phyloP scores from a whole-genome alignment of 192 early-diverging fungal species.

The Podila clonocystis region DNA sequence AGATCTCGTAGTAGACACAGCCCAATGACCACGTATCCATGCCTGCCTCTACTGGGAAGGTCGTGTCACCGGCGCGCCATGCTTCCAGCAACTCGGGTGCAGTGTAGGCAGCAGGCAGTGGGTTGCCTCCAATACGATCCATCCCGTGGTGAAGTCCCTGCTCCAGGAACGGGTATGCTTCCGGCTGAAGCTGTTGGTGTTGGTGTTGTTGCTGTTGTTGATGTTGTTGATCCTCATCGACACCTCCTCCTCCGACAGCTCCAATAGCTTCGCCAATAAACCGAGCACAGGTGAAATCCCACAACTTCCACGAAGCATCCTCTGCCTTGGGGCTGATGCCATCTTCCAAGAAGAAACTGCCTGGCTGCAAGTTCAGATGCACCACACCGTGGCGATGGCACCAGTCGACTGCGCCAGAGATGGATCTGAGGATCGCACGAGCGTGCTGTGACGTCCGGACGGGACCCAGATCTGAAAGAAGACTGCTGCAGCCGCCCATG shows the following conservation, averaged over 20 bases:
- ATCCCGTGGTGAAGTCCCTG: constrained; percentile 23
- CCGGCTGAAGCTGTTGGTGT: constrained; percentile 7
- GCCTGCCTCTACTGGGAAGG: constrained; percentile 36
- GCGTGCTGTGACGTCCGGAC: constrained; percentile 33
- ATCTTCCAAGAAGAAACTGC: constrained; percentile 47
- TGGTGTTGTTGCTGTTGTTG: neutral
- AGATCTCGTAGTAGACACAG: constrained; percentile 43
- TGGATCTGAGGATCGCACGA: constrained; percentile 27
- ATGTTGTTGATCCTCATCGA: neutral
- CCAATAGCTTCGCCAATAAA: constrained; percentile 48
- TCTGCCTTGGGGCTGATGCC: constrained; percentile 33
- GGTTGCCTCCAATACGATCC: constrained; percentile 38
- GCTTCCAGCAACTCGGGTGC: constrained; percentile 45
- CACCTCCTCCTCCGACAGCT: constrained; percentile 31
- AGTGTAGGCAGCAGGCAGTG: constrained; percentile 36
- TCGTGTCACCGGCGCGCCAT: constrained; percentile 36
- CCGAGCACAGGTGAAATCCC: constrained; percentile 47
- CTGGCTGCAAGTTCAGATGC: constrained; percentile 45
- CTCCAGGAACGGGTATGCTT: constrained; percentile 23
- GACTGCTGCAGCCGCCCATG: constrained; percentile 39
- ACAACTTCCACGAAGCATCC: constrained; percentile 49
- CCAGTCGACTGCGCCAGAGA: constrained; percentile 45
- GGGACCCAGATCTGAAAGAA: constrained; percentile 26
- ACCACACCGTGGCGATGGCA: constrained; percentile 47
- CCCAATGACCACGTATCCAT: constrained; percentile 50